Conservation (phyloP, 2,329 filamentous ascomycete species). For the Sporothrix humicola region DNA sequence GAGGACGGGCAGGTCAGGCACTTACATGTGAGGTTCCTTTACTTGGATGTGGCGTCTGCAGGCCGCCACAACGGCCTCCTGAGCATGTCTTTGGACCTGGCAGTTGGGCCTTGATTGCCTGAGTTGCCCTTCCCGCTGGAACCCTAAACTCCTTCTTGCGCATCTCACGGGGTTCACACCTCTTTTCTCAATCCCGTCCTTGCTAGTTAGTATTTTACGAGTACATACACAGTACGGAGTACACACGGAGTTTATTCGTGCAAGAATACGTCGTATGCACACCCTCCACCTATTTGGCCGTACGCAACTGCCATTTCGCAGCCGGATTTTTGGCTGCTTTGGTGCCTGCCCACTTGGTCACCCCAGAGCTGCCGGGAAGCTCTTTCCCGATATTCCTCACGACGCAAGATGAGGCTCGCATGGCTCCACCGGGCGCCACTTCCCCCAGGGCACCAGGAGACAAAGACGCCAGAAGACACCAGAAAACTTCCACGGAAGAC, state of each 20-base stretch:
- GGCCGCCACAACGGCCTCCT: neutral
- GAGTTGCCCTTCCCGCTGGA: conserved; percentile 1
- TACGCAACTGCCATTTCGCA: conserved; percentile 2
- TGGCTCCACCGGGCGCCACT: conserved; percentile 15
- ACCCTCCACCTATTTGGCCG: conserved; percentile 2
- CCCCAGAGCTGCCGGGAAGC: conserved; percentile 4
- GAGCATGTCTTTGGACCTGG: neutral
- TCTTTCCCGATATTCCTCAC: conserved; percentile 8
- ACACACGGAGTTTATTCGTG: no score
- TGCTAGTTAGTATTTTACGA: neutral
- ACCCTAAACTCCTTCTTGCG: neutral
- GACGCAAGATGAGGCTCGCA: conserved; percentile 12
- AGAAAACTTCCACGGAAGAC: neutral
- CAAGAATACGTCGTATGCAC: neutral
- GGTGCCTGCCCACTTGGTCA: neutral
- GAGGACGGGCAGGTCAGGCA: no score
- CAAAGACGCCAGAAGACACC: neutral
- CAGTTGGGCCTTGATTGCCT: neutral
- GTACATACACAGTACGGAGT: neutral
- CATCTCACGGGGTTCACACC: conserved; percentile 8
- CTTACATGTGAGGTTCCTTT: conserved; percentile 3
- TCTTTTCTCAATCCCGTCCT: neutral
- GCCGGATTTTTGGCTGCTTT: neutral
- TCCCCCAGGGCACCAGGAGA: neutral
- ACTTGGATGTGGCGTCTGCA: neutral